These are phyloP conservation scores for Cicer arietinum DNA, from an alignment of 306 rosid species.

Conservation along the genomic window DNA sequence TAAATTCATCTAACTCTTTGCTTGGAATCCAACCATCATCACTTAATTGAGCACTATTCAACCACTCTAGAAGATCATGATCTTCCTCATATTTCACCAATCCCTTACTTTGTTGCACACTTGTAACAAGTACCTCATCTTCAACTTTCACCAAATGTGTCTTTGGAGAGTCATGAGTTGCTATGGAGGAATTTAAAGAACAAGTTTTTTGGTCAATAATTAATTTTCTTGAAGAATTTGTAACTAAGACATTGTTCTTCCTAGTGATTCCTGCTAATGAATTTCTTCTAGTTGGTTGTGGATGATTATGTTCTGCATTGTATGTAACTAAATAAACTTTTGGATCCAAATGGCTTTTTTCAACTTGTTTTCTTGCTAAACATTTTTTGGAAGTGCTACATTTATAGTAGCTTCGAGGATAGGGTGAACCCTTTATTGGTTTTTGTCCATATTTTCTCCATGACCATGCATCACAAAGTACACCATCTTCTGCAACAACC, in stretches of 20 bases:
- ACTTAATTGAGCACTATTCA: slow-evolving; percentile 33
- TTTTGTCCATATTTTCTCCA: slow-evolving; percentile 99
- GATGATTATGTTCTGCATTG: slow-evolving; percentile 81
- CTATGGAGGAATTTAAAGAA: no score
- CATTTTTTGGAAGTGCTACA: slow-evolving; percentile 94
- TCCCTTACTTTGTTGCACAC: slow-evolving; percentile 27
- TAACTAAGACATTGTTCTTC: slow-evolving; percentile 32
- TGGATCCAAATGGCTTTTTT: slow-evolving; percentile 70
- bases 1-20: slow-evolving; percentile 46
- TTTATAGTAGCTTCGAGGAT: slow-evolving; percentile 88
- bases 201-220: no score
- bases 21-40: slow-evolving; percentile 51
- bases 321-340: slow-evolving; percentile 66
- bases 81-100: slow-evolving; percentile 44
- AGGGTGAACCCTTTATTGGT: slow-evolving; percentile 93
- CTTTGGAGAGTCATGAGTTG: neutral
- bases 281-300: slow-evolving; percentile 63
- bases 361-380: slow-evolving; percentile 85
- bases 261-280: slow-evolving; percentile 47
- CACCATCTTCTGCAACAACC: slow-evolving; percentile 56
- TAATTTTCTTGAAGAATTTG: slow-evolving; percentile 16
- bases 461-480: slow-evolving; percentile 71
- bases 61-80: slow-evolving; percentile 36
- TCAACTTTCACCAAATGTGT: slow-evolving; percentile 19
- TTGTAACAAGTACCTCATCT: slow-evolving; percentile 30